Evolutionary conservation across 75 land plant species (phyloP).

Genomic region (Selaginella moellendorffii): DNA sequence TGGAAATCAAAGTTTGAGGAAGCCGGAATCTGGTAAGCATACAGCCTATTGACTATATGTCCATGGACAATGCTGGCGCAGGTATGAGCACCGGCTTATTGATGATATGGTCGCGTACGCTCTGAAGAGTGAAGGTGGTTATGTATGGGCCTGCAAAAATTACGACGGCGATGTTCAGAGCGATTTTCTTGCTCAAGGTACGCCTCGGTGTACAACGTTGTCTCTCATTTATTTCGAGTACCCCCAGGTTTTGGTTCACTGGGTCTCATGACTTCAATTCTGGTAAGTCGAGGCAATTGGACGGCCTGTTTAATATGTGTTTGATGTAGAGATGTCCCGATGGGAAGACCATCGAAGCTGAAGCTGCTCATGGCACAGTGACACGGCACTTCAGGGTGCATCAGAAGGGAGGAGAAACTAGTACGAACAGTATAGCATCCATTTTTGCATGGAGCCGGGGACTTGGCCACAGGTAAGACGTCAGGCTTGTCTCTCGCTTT

Average conservation of each 20-base stretch:
- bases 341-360: conserved; percentile 79
- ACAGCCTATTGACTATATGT: not conserved
- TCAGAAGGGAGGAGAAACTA: conserved; percentile 74
- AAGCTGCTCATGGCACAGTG: conserved; percentile 90
- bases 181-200: conserved; percentile 87
- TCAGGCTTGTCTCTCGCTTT: not conserved
- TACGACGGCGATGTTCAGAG: conserved; percentile 95
- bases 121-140: conserved; percentile 77
- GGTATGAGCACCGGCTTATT: conserved; percentile 85
- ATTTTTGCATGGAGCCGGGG: conserved; percentile 86
- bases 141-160: conserved; percentile 92
- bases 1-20: conserved; percentile 74
- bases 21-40: conserved; percentile 49
- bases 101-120: conserved; percentile 94
- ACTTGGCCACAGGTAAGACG: conserved; percentile 55
- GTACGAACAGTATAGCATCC: conserved; percentile 87
- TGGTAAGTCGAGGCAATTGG: conserved; percentile 35
- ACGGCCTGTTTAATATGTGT: too few species aligned
- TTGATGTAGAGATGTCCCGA: conserved; percentile 48
- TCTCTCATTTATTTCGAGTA: conserved; percentile 1
- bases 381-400: conserved; percentile 63
- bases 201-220: not conserved
- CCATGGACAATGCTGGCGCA: not conserved
- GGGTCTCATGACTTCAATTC: conserved; percentile 74
- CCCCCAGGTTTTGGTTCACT: conserved; percentile 74